These are phyloP conservation scores for Suhomyces emberorum DNA, from an alignment of 805 yeast genomes.

Conservation along the genomic window DNA sequence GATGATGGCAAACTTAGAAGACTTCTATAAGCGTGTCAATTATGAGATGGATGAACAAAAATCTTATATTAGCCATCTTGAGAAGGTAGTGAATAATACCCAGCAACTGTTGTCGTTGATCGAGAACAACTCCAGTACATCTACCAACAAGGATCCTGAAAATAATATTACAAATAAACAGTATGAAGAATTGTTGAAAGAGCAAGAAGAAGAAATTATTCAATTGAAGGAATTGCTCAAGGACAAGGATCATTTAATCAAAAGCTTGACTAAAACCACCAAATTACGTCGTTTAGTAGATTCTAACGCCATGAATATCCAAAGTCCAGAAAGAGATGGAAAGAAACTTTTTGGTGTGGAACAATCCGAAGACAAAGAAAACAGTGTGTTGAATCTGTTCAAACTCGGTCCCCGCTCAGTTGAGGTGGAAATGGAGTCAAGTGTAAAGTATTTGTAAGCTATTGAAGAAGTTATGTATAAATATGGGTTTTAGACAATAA, in stretches of 20 bases:
- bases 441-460: slow-evolving; percentile 1
- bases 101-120: slow-evolving; percentile 15
- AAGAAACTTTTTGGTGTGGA: not conserved
- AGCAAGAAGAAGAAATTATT: slow-evolving; percentile 61
- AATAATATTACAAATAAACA: slow-evolving; percentile 12
- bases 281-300: slow-evolving; percentile 51
- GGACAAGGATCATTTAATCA: slow-evolving; percentile 77
- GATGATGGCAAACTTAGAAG: slow-evolving; percentile 47
- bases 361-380: slow-evolving; percentile 8
- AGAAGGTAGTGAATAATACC: slow-evolving; percentile 42
- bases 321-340: not conserved
- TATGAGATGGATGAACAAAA: slow-evolving; percentile 57
- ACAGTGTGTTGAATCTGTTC: slow-evolving; percentile 17
- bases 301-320: slow-evolving; percentile 20
- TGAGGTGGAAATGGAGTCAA: not conserved
- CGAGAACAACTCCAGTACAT: not conserved
- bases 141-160: slow-evolving; percentile 3
- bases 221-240: slow-evolving; percentile 60
- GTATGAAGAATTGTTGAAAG: slow-evolving; percentile 41
- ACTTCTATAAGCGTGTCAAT: slow-evolving; percentile 43
- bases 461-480: too few relatives aligned
- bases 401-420: slow-evolving; percentile 18
- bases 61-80: slow-evolving; percentile 58
- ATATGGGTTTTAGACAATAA: too few relatives aligned
- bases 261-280: slow-evolving; percentile 64